These are phyloP conservation scores for Dothideomycetes sp. DNA, from an alignment of 2,329 filamentous ascomycete species.

Conservation along the genomic window DNA sequence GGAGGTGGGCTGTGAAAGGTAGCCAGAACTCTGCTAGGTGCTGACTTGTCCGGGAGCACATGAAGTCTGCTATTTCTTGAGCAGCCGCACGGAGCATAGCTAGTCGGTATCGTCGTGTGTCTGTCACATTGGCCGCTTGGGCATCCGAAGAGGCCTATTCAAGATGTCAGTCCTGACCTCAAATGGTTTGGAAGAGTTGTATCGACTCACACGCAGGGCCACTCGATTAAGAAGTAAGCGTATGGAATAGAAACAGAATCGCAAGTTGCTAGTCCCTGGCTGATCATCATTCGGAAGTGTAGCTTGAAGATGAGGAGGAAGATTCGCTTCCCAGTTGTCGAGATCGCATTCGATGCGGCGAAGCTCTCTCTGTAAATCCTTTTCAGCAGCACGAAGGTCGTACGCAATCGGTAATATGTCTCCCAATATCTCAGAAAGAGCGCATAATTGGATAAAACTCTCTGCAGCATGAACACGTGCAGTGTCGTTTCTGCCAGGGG, in stretches of 20 bases:
- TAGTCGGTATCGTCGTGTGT: too few species aligned
- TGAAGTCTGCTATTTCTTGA: conserved; percentile 6
- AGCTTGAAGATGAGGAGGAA: conserved; percentile 2
- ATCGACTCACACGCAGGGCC: too few species aligned
- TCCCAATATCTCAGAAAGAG: conserved; percentile 1
- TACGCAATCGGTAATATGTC: neutral
- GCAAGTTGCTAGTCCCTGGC: too few species aligned
- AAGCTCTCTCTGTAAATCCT: neutral
- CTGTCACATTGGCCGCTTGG: too few species aligned
- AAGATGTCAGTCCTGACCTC: too few species aligned
- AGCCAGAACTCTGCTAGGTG: conserved; percentile 6
- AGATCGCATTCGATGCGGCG: conserved; percentile 3
- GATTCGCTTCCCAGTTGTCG: conserved; percentile 3
- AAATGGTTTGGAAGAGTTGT: too few species aligned
- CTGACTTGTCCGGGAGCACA: conserved; percentile 3
- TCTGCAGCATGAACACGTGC: conserved; percentile 2
- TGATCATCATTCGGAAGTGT: too few species aligned
- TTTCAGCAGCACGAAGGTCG: neutral
- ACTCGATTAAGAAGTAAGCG: too few species aligned
- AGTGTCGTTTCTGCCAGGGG: neutral
- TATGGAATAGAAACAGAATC: too few species aligned
- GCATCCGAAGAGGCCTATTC: too few species aligned
- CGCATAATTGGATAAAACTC: conserved; percentile 5
- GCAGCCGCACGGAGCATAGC: conserved; percentile 2
- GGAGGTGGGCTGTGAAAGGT: conserved; percentile 2